Conservation (phyloP, 1,284 basidiomycete genomes). For the Neolentinus lepideus region DNA sequence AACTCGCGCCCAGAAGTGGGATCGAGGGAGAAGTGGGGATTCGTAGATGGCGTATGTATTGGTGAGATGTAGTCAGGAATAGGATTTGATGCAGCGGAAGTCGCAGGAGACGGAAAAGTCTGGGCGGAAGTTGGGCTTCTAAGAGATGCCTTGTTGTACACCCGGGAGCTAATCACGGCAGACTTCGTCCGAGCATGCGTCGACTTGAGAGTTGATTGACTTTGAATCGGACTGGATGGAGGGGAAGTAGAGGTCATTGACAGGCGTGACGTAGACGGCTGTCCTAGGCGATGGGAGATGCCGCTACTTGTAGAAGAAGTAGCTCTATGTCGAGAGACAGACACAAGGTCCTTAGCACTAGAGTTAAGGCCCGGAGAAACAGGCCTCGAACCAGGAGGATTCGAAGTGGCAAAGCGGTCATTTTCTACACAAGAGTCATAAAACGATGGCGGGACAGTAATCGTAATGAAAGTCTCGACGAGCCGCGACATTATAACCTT, state of each 20-base stretch:
- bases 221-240: constrained; percentile 10
- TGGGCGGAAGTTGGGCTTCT: constrained; percentile 4
- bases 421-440: background rate
- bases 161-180: constrained; percentile 8
- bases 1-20: constrained; percentile 35
- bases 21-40: constrained; percentile 64
- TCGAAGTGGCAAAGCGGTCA: background rate
- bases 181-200: constrained; percentile 7
- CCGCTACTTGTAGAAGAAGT: background rate
- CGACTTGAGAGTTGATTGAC: constrained; percentile 4
- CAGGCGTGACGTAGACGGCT: background rate
- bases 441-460: constrained; percentile 30
- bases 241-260: constrained; percentile 9
- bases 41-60: constrained; percentile 67
- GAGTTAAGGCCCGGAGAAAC: background rate
- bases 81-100: constrained; percentile 4
- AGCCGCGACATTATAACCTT: constrained; percentile 65
- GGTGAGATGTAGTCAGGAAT: constrained; percentile 62
- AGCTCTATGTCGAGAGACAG: background rate
- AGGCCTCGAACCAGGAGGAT: background rate
- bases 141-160: constrained; percentile 8
- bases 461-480: constrained; percentile 71
- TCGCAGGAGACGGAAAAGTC: constrained; percentile 1
- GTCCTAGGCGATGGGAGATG: constrained; percentile 1
- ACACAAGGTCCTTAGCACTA: background rate